Evolutionary conservation across 768 basidiomycete species (phyloP), one percentile per base, ranked within the genome.

Genomic region (Exidia glandulosa): DNA sequence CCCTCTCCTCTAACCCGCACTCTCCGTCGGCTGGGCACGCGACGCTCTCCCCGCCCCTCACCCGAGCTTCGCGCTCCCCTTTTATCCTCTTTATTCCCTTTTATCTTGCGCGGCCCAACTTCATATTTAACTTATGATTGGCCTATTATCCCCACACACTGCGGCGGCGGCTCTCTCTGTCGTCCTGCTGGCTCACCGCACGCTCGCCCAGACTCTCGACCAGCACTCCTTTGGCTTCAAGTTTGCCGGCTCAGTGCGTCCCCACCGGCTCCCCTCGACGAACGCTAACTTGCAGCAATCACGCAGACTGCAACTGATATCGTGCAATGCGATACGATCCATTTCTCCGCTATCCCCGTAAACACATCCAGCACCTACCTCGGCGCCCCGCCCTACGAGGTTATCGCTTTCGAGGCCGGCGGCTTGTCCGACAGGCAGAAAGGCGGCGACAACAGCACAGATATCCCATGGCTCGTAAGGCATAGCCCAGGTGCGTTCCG

Each of bases 111-210:
- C 41, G 13, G 50, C 30, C 25, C 30, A 23, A 13, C 25, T 27
- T 45, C 50, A 54, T 54, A 54, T 54, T 31, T 54, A 54, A 54
- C 50, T 54, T 54, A 54, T 54, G 50, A 54, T 27, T 54, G 50
- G 27, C 25, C 50, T 54, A 29, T 29, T 54, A 13, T 25, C 19
- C 50, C 19, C 41, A 14, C 41, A 23, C 41, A 14, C 23, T 14
- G 19, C 19, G 19, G 16, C 41, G 5, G 50, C 27, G 25, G 27
- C 30, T 25, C 12, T 25, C 50, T 23, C 50, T 27, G 50, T 27
- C 25, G 50, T 27, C 14, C 50, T 54, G 25, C 30, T 54, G 27
- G 50, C 50, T 25, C 14, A 12, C 16, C 50, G 30, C 25, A 27
- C 50, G 27, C 27, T 31, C 25, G 50, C 50, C 30, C 50, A 54